Base-by-base conservation (phyloP, 2,329 filamentous ascomycete genomes). In the Diaporthe ampelina region DNA sequence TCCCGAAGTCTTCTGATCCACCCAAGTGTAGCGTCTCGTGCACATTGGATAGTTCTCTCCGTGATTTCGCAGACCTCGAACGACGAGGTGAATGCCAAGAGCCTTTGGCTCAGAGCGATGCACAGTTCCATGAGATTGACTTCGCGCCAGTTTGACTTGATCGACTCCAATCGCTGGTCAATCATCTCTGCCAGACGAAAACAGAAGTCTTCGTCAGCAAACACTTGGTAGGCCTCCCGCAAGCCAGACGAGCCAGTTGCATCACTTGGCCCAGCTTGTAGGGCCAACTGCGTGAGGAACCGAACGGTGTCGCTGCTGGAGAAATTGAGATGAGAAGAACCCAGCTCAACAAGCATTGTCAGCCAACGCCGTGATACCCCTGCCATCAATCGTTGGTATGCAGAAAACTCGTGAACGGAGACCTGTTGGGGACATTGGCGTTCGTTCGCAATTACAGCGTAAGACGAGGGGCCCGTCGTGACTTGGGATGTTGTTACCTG, bases 141-240 rank as follows among this genome's bases (percentile, higher is more conserved):
- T 75, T 94, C 91, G 0, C 91, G 85, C 88, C 90, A 92, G 58
- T 90, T 93, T 0, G 82, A 80, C 0, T 80, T 78, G 10, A 94
- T 87, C 0, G 80, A 78, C 0, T 82, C 78, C 0, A 93, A 73
- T 1, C 83, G 80, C 1, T 69, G 72, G 63, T 82, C 76, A 0
- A 94, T 78, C 48, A 90, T 86, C 0, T 86, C 80, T 0, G 87
- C 58, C 0, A 94, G 79, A 8, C 81, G 82, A 0, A 76, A 17
- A 52, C 89, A 90, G 74, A 93, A 92, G 0, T 58, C 10, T 0
- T 75, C 4, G n/a, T 92, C 87, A 1, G 75, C 75, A 50, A 93
- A 88, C 0, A 88, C 77, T 0, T 73, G 76, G 77, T 94, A 91
- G 0, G 84, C 78, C 4, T 82, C 79, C 1, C 92, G 85, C 0